These are phyloP conservation scores for Filobasidium wieringae DNA, from an alignment of 768 basidiomycete species.

Conservation along the genomic window DNA sequence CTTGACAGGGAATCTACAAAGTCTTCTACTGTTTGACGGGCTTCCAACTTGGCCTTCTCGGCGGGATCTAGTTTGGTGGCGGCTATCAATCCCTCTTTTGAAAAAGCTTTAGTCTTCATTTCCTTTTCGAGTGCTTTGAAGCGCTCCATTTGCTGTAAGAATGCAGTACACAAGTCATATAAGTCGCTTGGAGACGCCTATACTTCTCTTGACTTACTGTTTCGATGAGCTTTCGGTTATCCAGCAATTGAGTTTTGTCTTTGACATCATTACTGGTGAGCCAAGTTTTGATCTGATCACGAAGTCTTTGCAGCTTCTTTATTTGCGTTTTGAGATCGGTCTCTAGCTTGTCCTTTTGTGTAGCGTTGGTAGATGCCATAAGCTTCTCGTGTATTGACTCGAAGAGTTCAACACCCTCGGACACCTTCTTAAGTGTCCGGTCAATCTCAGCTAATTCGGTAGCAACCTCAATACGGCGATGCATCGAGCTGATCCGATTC, in stretches of 20 bases:
- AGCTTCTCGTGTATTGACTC: conserved; percentile 89
- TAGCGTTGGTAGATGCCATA: conserved; percentile 86
- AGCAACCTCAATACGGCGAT: neutral
- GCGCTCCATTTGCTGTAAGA: conserved; percentile 94
- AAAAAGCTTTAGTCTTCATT: conserved; percentile 99
- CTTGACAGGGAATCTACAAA: conserved; percentile 84
- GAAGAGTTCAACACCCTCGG: conserved; percentile 63
- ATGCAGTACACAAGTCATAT: neutral
- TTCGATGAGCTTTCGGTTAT: conserved; percentile 91
- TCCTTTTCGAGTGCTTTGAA: conserved; percentile 99
- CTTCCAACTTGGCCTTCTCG: conserved; percentile 89
- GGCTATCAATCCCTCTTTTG: conserved; percentile 92
- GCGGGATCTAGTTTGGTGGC: conserved; percentile 91
- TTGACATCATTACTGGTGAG: conserved; percentile 95
- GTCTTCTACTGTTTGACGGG: conserved; percentile 65
- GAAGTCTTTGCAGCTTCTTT: conserved; percentile 75
- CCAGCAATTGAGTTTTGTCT: conserved; percentile 84
- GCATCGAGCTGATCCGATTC: neutral
- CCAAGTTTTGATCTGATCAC: conserved; percentile 92
- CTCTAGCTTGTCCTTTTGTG: conserved; percentile 98
- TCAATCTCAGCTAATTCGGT: conserved; percentile 76
- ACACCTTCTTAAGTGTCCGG: conserved; percentile 92
- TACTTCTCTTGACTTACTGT: conserved; percentile 50
- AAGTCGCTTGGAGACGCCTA: neutral
- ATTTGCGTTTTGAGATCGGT: conserved; percentile 94